Evolutionary conservation across 169 alveolate species (phyloP), one percentile per base, ranked within the genome.

Genomic region (Cryptosporidium felis): DNA sequence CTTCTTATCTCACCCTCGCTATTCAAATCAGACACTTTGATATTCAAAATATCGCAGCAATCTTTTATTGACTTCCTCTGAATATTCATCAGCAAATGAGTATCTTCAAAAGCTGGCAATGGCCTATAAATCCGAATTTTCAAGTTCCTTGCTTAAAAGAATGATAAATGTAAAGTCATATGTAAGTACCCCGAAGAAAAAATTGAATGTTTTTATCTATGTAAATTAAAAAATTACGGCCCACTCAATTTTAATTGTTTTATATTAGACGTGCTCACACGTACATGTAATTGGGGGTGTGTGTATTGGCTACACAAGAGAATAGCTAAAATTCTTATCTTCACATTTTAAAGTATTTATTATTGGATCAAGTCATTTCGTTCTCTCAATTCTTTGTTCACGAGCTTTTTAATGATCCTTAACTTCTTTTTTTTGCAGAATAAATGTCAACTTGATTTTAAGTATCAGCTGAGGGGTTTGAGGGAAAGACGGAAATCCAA

Each of bases 1-100:
- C 91, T 92, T 34, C 91, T 92, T 32, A 94, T 94, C 18, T 90
- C 93, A 10, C 90, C 88, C 2, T 89, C 92, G 21, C 90, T 46
- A 34, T 58, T 74, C 14, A 58, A 38, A 8, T 91, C 90, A 23
- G 88, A 46, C 49, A 80, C 44, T 6, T 46, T 79, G 1, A 93
- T 82, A 23, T 89, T 90, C n/a, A 93, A 60, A 45, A 93, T 74
- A n/a, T 91, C 80, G 60, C 92, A 91, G 62, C 92, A 93, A 53
- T 90, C 94, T 32, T 91, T 92, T 26, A 92, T 82, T 79, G 85
- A 36, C 14, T 56, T 49, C 14, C 56, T 74, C 9, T 30, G 36
- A 51, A 40, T 34, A 36, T 26, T 38, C 85, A 74, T 74, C 4
- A n/a, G n/a, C n/a, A n/a, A n/a, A n/a, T n/a, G n/a, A n/a, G n/a